These are phyloP conservation scores for Fusarium sp. DNA, from an alignment of 2,329 filamentous ascomycete species.

Conservation along the genomic window DNA sequence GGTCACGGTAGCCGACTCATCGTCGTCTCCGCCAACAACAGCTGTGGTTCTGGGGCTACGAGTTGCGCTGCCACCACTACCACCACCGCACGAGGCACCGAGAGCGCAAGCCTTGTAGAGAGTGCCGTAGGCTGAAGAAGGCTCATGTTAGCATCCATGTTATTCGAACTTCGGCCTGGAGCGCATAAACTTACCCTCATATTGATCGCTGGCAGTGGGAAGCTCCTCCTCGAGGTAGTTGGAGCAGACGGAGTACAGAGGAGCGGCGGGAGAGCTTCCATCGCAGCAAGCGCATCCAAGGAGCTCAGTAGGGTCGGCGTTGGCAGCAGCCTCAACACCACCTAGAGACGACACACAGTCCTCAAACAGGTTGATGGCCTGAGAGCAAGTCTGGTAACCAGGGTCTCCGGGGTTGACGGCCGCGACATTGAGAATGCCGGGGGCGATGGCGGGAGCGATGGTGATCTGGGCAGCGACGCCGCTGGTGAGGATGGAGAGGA, in stretches of 20 bases:
- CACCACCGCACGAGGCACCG: conserved; percentile 16
- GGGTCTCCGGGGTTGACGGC: conserved; percentile 41
- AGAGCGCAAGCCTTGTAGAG: conserved; percentile 42
- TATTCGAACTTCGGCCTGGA: rapidly evolving
- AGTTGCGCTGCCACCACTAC: conserved; percentile 1
- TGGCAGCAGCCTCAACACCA: conserved; percentile 37
- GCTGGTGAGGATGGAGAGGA: conserved; percentile 40
- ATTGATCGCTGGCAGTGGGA: conserved; percentile 34
- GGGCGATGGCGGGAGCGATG: conserved; percentile 33
- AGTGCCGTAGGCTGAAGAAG: conserved; percentile 39
- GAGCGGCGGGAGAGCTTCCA: conserved; percentile 34
- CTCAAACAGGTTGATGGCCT: conserved; percentile 35
- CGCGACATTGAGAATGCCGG: conserved; percentile 37
- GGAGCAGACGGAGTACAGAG: conserved; percentile 46
- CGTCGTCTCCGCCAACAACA: background rate
- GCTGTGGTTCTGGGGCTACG: conserved; percentile 10
- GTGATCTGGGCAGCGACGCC: conserved; percentile 44
- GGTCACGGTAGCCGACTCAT: conserved; percentile 22
- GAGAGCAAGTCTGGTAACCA: conserved; percentile 42
- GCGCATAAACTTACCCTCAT: conserved; percentile 38
- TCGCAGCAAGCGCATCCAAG: conserved; percentile 47
- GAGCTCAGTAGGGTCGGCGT: conserved; percentile 39
- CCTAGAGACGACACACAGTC: conserved; percentile 41
- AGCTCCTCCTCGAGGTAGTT: conserved; percentile 43
- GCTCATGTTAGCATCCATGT: conserved; percentile 16